Conservation (phyloP, 1,284 basidiomycete genomes). For the Moesziomyces sp. region DNA sequence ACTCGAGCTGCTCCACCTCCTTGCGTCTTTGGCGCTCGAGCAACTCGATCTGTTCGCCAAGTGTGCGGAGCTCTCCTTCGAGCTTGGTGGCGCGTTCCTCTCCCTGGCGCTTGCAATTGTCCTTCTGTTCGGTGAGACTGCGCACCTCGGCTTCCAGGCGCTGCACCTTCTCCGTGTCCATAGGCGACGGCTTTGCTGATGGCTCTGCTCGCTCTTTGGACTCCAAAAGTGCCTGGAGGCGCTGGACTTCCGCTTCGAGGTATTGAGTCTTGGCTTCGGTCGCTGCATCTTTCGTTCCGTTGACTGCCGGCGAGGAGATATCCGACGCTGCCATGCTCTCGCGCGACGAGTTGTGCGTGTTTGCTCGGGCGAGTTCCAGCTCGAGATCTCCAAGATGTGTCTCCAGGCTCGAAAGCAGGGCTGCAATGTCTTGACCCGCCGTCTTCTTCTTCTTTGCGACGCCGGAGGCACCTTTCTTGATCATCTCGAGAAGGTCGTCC, state of each 20-base stretch:
- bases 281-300: slow-evolving; percentile 10
- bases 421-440: slow-evolving; percentile 57
- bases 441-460: slow-evolving; percentile 50
- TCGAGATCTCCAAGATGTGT: slow-evolving; percentile 59
- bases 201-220: slow-evolving; percentile 1
- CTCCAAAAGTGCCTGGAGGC: slow-evolving; percentile 14
- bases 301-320: not conserved
- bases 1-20: slow-evolving; percentile 20
- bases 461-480: slow-evolving; percentile 55
- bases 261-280: slow-evolving; percentile 14
- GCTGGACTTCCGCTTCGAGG: slow-evolving; percentile 27
- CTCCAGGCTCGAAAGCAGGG: slow-evolving; percentile 54
- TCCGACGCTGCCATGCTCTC: slow-evolving; percentile 13
- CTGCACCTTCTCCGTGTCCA: slow-evolving; percentile 11
- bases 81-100: slow-evolving; percentile 9
- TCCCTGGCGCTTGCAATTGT: slow-evolving; percentile 5
- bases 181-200: not conserved
- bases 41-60: slow-evolving; percentile 15
- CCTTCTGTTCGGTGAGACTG: slow-evolving; percentile 10
- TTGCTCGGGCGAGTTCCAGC: slow-evolving; percentile 49
- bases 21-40: slow-evolving; percentile 10
- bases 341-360: slow-evolving; percentile 13
- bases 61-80: slow-evolving; percentile 7
- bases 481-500: slow-evolving; percentile 65
- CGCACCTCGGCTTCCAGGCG: slow-evolving; percentile 19